A percentile compares a stretch with the other conserved stretches of the same genome.
Conservation (phyloP, 352 stramenopile species). For the Pythium biforme region DNA sequence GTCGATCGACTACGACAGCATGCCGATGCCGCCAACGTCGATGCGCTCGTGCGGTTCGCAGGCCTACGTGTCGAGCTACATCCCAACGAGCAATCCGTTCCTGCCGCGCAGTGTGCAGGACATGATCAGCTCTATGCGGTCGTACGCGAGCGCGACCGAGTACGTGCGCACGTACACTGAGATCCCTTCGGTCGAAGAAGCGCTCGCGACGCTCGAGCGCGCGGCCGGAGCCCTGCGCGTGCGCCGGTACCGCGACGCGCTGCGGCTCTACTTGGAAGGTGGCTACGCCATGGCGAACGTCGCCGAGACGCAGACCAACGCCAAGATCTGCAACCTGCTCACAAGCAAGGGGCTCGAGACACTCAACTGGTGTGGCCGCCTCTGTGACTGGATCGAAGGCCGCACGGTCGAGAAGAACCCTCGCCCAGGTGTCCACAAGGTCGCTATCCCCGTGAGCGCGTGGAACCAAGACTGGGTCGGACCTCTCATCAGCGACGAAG, state of each 20-base stretch:
- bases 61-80: slow-evolving; percentile 74
- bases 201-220: slow-evolving; percentile 69
- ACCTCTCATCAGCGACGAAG: slow-evolving; percentile 68
- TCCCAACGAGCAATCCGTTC: slow-evolving; percentile 65
- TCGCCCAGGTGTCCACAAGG: slow-evolving; percentile 74
- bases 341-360: slow-evolving; percentile 85
- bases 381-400: slow-evolving; percentile 86
- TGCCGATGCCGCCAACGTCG: slow-evolving; percentile 56
- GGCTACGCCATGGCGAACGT: slow-evolving; percentile 85
- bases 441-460: slow-evolving; percentile 60
- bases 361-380: slow-evolving; percentile 78
- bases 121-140: slow-evolving; percentile 78
- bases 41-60: slow-evolving; percentile 76
- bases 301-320: slow-evolving; percentile 70
- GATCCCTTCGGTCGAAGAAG: slow-evolving; percentile 77
- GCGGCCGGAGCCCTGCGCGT: slow-evolving; percentile 53
- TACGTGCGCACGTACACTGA: slow-evolving; percentile 75
- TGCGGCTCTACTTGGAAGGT: slow-evolving; percentile 82
- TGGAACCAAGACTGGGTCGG: slow-evolving; percentile 81
- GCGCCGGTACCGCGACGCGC: slow-evolving; percentile 70
- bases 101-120: slow-evolving; percentile 56
- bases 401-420: slow-evolving; percentile 74
- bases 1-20: slow-evolving; percentile 63
- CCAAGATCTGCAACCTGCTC: slow-evolving; percentile 85
- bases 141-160: slow-evolving; percentile 71